A percentile compares a stretch with the other conserved stretches of the same genome.
Conservation (phyloP, 2,329 filamentous ascomycete species). For the Alternaria rosae region DNA sequence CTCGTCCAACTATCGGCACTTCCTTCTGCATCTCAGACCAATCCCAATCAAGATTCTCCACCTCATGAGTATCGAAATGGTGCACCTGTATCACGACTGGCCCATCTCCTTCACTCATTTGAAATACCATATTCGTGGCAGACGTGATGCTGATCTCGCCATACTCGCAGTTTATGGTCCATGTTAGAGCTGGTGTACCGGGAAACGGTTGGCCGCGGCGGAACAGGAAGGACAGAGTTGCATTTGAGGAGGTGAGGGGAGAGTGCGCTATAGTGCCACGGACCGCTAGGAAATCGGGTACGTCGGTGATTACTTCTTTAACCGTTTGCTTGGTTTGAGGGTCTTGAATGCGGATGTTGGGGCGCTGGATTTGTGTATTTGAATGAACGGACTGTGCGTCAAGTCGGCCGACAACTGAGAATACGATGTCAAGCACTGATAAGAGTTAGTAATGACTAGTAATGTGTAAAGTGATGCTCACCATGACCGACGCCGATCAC, state of each 20-base stretch:
- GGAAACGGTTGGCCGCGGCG: conserved; percentile 26
- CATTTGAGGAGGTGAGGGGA: conserved; percentile 2
- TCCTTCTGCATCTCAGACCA: conserved; percentile 50
- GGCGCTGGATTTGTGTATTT: conserved; percentile 15
- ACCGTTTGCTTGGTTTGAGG: neutral
- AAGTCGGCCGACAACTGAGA: conserved; percentile 28
- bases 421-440: conserved; percentile 22
- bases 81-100: conserved; percentile 58
- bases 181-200: conserved; percentile 17
- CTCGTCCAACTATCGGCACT: conserved; percentile 30
- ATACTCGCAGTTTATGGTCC: conserved; percentile 25
- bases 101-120: conserved; percentile 39
- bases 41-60: conserved; percentile 55
- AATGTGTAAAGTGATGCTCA: conserved; percentile 13
- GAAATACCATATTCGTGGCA: conserved; percentile 27
- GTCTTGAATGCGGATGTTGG: neutral
- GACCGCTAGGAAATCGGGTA: conserved; percentile 56
- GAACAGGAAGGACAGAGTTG: conserved; percentile 18
- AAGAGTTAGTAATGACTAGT: neutral
- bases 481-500: conserved; percentile 37
- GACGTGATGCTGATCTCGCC: conserved; percentile 34
- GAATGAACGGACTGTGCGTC: conserved; percentile 11
- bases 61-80: conserved; percentile 56
- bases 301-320: conserved; percentile 30
- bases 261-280: conserved; percentile 38